Base-by-base conservation (phyloP, 345 rosid species). In the Ceriops tagal region DNA sequence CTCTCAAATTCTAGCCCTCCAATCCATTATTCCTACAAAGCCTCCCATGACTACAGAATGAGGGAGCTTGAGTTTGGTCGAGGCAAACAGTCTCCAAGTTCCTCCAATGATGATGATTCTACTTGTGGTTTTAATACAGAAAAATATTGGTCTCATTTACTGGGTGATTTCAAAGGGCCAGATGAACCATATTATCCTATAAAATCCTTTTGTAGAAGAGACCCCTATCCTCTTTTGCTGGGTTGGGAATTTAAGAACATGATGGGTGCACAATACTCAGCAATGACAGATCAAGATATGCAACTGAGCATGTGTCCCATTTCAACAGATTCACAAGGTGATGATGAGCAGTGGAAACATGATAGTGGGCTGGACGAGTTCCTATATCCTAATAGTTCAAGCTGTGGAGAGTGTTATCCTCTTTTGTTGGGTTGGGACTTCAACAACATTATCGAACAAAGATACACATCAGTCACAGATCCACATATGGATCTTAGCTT, bases 191-290 rank as follows among this genome's bases (percentile, higher is more conserved):
- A 49, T 27, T 53, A 66, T 69, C 71, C 51, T 15, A 43, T 51
- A 53, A 20, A 49, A 43, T 62, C 65, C 6, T 53, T 70, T 35
- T 53, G 46, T 43, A 74, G 66, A 47, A 61, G 74, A 70, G 69
- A 69, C 64, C 66, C 67, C 32, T 78, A 70, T 21, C 32, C 82
- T 32, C 77, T 79, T 57, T 70, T 76, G 65, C 82, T 85, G 7
- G 84, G 73, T 65, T 84, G 89, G 89, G 81, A 85, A 67, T 71
- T 62, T 31, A 73, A 64, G 64, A 58, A 74, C 65, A 65, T 53
- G 66, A 67, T 69, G 32, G 64, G 74, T 78, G 81, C 82, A 47
- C 79, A 77, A 55, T 73, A 70, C 73, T 66, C 69, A 62, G 61
- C 81, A 53, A 49, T 65, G 20, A 71, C 30, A 24, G 66, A 71